Conservation (phyloP, 2,329 filamentous ascomycete species). For the Penicillium sp. region DNA sequence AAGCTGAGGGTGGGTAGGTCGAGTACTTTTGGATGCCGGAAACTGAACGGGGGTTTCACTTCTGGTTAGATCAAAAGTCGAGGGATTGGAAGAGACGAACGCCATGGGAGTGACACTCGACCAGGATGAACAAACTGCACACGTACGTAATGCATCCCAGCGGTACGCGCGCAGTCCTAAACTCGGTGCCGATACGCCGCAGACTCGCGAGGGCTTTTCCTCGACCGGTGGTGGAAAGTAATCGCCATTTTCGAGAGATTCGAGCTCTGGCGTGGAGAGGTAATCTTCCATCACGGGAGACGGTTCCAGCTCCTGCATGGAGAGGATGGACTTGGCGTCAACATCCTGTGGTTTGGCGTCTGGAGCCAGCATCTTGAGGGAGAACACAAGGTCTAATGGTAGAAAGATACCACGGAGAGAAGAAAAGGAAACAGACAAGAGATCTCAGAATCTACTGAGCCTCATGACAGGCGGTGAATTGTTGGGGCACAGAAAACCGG, state of each 20-base stretch:
- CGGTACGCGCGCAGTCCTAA: conserved; percentile 62
- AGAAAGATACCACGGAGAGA: background rate
- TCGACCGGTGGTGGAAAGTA: conserved; percentile 34
- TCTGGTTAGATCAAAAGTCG: too few species aligned
- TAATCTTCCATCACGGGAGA: conserved; percentile 62
- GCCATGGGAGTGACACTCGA: too few species aligned
- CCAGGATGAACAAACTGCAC: background rate
- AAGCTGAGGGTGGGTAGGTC: conserved; percentile 74
- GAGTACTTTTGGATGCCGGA: conserved; percentile 79
- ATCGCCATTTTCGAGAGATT: conserved; percentile 49
- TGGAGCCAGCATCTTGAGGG: conserved; percentile 12
- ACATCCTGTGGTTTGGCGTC: conserved; percentile 23
- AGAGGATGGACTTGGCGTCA: conserved; percentile 49
- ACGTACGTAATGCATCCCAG: conserved; percentile 68
- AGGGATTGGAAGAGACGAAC: too few species aligned
- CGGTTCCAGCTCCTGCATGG: conserved; percentile 73
- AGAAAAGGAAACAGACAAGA: background rate
- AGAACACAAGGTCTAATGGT: background rate
- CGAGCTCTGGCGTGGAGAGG: conserved; percentile 31
- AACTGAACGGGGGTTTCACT: conserved; percentile 45
- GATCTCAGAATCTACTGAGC: conserved; percentile 7
- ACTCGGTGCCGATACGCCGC: conserved; percentile 18
- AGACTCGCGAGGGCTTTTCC: conserved; percentile 8
- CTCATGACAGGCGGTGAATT: conserved; percentile 11
- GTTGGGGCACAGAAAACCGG: background rate